Conservation (phyloP, 352 stramenopile species). For the Phytophthora sojae region DNA sequence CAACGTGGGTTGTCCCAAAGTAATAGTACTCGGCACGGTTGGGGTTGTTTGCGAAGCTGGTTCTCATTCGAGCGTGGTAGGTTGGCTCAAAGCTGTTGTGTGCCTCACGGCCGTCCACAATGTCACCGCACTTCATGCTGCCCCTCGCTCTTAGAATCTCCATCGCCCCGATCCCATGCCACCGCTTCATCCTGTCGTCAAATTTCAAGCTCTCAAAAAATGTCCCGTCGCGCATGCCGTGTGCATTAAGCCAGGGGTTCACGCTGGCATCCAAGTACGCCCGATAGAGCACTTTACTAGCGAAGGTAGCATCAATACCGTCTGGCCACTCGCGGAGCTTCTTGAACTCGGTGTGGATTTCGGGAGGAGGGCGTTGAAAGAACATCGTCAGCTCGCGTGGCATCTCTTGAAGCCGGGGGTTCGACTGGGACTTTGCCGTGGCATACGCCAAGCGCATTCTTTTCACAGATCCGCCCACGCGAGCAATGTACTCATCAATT, state of each 20-base stretch:
- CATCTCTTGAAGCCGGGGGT: neutral
- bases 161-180: conserved; percentile 31
- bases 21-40: conserved; percentile 24
- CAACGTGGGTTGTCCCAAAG: conserved; percentile 32
- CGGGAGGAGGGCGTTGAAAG: conserved; percentile 1
- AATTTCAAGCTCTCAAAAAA: conserved; percentile 7
- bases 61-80: conserved; percentile 17
- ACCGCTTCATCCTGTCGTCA: conserved; percentile 28
- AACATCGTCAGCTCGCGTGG: conserved; percentile 28
- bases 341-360: conserved; percentile 33
- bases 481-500: conserved; percentile 35
- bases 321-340: conserved; percentile 32
- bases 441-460: conserved; percentile 4
- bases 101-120: conserved; percentile 25
- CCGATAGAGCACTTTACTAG: conserved; percentile 27
- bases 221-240: conserved; percentile 12
- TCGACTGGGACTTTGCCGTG: neutral
- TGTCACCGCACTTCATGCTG: conserved; percentile 10
- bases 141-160: conserved; percentile 11
- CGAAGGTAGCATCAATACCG: conserved; percentile 24
- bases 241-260: conserved; percentile 23
- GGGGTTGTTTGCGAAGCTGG: conserved; percentile 25
- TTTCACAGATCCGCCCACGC: conserved; percentile 20
- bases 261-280: conserved; percentile 25
- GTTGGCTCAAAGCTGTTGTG: neutral